phyloP scores from a whole-genome alignment of 192 early-diverging fungal genomes.

The Coemansia sp. region DNA sequence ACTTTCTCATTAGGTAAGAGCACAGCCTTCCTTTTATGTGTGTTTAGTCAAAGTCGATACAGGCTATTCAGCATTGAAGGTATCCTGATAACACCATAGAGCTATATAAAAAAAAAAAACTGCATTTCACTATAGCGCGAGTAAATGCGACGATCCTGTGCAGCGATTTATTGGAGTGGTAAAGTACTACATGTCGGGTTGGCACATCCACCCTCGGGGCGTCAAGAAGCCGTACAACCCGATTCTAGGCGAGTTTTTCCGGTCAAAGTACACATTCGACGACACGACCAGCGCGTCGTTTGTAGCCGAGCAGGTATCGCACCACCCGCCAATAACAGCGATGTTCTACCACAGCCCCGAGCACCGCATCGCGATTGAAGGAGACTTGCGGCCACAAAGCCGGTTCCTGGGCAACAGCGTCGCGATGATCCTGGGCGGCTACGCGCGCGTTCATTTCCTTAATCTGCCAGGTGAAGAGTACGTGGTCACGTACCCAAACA shows the following conservation, averaged over 20 bases:
- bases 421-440: slow-evolving; percentile 79
- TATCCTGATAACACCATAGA: too few species aligned
- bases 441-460: slow-evolving; percentile 55
- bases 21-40: too few species aligned
- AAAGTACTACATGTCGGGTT: slow-evolving; percentile 84
- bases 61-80: too few species aligned
- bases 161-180: slow-evolving; percentile 80
- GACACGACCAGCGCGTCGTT: slow-evolving; percentile 74
- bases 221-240: slow-evolving; percentile 97
- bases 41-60: too few species aligned
- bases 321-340: slow-evolving; percentile 90
- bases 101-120: neutral
- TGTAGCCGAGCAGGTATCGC: slow-evolving; percentile 89
- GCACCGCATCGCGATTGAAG: slow-evolving; percentile 72
- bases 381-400: slow-evolving; percentile 83
- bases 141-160: slow-evolving; percentile 64
- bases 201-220: slow-evolving; percentile 91
- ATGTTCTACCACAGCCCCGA: slow-evolving; percentile 83
- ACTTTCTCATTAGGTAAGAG: too few species aligned
- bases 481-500: slow-evolving; percentile 83
- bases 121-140: slow-evolving; percentile 55
- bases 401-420: slow-evolving; percentile 90
- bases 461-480: slow-evolving; percentile 61
- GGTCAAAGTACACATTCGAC: slow-evolving; percentile 72
- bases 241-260: slow-evolving; percentile 88